These are phyloP conservation scores for Rhodocollybia butyracea DNA, from an alignment of 768 basidiomycete species.

Conservation along the genomic window DNA sequence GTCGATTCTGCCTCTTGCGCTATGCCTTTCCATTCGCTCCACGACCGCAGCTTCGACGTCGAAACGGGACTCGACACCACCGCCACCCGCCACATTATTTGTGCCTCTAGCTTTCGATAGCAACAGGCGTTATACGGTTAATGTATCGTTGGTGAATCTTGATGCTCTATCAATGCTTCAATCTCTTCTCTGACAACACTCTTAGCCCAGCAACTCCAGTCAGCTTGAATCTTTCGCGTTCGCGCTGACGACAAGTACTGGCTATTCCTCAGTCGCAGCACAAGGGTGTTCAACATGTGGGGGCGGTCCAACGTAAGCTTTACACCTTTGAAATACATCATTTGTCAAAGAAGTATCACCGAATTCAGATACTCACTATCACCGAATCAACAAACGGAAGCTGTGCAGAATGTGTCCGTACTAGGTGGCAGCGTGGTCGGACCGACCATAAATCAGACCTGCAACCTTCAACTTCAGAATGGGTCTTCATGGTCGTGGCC, in stretches of 20 bases:
- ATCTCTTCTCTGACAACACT: not conserved
- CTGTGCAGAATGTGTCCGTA: not conserved
- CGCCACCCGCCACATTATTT: not conserved
- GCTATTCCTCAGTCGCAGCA: not conserved
- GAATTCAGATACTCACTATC: constrained; percentile 3
- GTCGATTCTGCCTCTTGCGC: not conserved
- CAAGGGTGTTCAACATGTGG: not conserved
- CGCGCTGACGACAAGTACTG: constrained; percentile 3
- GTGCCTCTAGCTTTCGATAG: not conserved
- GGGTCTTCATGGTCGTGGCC: constrained; percentile 2
- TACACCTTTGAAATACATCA: not conserved
- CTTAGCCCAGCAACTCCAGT: not conserved
- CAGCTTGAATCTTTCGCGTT: not conserved
- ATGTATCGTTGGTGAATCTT: not conserved
- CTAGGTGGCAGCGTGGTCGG: not conserved
- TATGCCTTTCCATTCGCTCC: not conserved
- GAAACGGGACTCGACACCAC: not conserved
- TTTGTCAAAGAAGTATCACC: not conserved
- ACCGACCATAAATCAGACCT: not conserved
- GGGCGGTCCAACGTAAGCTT: constrained; percentile 3
- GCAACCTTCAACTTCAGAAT: not conserved
- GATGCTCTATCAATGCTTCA: not conserved
- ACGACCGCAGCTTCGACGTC: not conserved
- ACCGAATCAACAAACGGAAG: not conserved
- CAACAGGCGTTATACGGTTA: not conserved